Conservation (phyloP, 2,329 filamentous ascomycete genomes). For the Ustulina deusta region DNA sequence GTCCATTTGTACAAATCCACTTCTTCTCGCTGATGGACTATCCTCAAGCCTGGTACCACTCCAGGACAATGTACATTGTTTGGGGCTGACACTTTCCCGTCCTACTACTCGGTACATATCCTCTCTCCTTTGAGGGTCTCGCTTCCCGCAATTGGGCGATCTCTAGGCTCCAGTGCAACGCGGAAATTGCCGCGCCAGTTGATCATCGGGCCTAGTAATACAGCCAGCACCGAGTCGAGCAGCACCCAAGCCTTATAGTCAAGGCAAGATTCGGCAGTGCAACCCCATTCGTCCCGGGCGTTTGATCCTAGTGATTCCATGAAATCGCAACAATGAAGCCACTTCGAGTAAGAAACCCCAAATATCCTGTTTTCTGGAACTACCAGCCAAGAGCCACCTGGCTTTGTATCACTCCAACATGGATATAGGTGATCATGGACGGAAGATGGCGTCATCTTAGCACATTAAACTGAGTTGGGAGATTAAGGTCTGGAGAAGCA, state of each 20-base stretch:
- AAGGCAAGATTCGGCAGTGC: constrained; percentile 34
- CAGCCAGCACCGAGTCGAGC: constrained; percentile 34
- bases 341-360: not conserved
- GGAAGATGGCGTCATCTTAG: constrained; percentile 7
- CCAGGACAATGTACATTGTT: not conserved
- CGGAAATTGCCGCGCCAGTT: constrained; percentile 33
- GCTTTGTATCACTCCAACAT: constrained; percentile 4
- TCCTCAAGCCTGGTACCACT: constrained; percentile 21
- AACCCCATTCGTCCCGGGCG: constrained; percentile 28
- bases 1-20: constrained; percentile 19
- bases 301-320: constrained; percentile 19
- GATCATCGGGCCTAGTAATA: constrained; percentile 27
- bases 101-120: constrained; percentile 7
- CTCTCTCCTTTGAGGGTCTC: constrained; percentile 8
- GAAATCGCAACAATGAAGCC: not conserved
- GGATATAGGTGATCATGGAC: constrained; percentile 12
- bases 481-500: constrained; percentile 17
- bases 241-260: constrained; percentile 33
- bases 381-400: not conserved
- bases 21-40: constrained; percentile 10
- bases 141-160: constrained; percentile 14
- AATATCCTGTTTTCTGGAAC: not conserved
- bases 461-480: constrained; percentile 4
- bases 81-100: constrained; percentile 9
- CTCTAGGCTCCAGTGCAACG: constrained; percentile 11